Percentiles rank a stretch among this genome's conserved stretches.
Conservation (phyloP, 2,329 filamentous ascomycete species). For the Clarireedia hainanense region DNA sequence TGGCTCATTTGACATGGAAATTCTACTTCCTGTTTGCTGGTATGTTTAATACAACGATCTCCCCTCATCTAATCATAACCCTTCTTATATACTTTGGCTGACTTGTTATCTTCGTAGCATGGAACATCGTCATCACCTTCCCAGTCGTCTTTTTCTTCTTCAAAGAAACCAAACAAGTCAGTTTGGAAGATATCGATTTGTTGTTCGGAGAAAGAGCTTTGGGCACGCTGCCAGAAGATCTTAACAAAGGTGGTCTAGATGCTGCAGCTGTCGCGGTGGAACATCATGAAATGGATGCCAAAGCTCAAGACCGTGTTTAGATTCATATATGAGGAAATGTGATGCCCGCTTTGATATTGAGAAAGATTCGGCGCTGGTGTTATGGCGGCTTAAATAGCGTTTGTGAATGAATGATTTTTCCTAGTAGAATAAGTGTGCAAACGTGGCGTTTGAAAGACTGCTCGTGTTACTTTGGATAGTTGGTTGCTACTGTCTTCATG, state of each 20-base stretch:
- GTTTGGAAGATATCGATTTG: conserved; percentile 29
- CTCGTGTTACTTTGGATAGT: too few relatives aligned
- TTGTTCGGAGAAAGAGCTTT: conserved; percentile 31
- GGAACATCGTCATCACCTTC: conserved; percentile 28
- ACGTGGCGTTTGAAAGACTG: too few relatives aligned
- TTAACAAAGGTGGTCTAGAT: conserved; percentile 26
- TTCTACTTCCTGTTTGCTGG: conserved; percentile 51
- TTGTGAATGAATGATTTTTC: too few relatives aligned
- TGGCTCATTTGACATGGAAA: conserved; percentile 41
- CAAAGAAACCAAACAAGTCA: conserved; percentile 28
- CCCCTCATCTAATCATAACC: not conserved
- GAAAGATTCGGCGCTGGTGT: too few relatives aligned
- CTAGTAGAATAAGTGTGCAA: too few relatives aligned
- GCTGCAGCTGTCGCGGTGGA: not conserved
- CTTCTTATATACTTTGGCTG: not conserved
- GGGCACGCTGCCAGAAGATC: conserved; percentile 38
- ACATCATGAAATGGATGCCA: conserved; percentile 6
- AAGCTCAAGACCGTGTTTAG: conserved; percentile 3
- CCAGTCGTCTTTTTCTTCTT: conserved; percentile 29
- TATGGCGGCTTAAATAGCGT: too few relatives aligned
- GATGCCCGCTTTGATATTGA: not conserved
- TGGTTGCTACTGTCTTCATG: too few relatives aligned
- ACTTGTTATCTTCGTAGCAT: conserved; percentile 10
- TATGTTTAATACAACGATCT: not conserved
- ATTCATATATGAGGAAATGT: not conserved